Evolutionary conservation across 352 stramenopile species (phyloP), one percentile per base, ranked within the genome.

Genomic region (Pythium rishiriense): DNA sequence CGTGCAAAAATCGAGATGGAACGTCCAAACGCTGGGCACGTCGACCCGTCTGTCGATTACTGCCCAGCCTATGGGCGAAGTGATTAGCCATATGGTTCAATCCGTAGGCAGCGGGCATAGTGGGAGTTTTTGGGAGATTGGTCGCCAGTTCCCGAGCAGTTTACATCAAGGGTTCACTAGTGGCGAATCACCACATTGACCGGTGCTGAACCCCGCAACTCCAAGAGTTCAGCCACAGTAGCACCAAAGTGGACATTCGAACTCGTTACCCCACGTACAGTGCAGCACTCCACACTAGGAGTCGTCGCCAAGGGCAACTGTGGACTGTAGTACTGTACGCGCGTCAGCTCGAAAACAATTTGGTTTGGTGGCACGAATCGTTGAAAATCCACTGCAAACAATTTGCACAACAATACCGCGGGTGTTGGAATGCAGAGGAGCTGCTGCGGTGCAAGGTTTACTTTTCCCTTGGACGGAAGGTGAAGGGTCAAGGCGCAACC

Each of bases 201-300:
- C 10, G 37, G 37, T 51, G 41, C 26, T 61, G 54, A 61, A 53
- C 29, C 17, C 37, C 45, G 26, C 21, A 28, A 49, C 25, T 28
- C 21, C 26, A 46, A 22, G n/a, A 24, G 25, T 51, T n/a, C 54
- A 57, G 29, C 14, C 15, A 65, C 25, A 65, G 58, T 65, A 65
- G 58, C 58, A 65, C 58, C 29, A 65, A 52, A 54, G 58, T 65
- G 58, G 58, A 65, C 58, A 65, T 58, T 57, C 29, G 37, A 51
- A 58, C 14, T 45, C 19, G 39, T 52, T 39, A 41, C 41, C 39
- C 54, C 26, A 21, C n/a, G n/a, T 52, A 42, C 42, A 43, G 51
- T 58, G 28, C 22, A 54, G 26, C 47, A 29, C 26, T 54, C 42
- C 42, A 49, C 42, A 24, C 49, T 31, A 29, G 6, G 26, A 52